Conservation (phyloP, 2,329 filamentous ascomycete species). For the Ophiocordyceps camponoti-floridani region DNA sequence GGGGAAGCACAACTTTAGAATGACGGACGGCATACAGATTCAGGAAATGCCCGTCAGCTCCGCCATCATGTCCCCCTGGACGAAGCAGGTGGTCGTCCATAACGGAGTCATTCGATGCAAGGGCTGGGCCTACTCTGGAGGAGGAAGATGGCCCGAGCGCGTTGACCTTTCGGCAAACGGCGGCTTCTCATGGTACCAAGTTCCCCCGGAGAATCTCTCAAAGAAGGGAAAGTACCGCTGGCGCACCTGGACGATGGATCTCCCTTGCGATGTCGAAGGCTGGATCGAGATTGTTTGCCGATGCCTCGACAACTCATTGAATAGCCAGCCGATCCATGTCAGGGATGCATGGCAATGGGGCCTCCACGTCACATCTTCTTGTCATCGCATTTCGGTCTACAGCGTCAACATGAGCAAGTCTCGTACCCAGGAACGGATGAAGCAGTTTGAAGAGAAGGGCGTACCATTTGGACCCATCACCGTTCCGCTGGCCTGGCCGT, state of each 20-base stretch:
- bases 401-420: slow-evolving; percentile 38
- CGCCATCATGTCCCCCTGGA: slow-evolving; percentile 46
- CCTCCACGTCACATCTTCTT: slow-evolving; percentile 44
- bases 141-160: slow-evolving; percentile 39
- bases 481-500: slow-evolving; percentile 27
- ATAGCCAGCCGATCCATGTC: slow-evolving; percentile 39
- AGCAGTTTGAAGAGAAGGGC: slow-evolving; percentile 28
- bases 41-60: slow-evolving; percentile 55
- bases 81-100: slow-evolving; percentile 43
- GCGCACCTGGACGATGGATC: slow-evolving; percentile 43
- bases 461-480: slow-evolving; percentile 34
- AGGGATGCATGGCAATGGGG: slow-evolving; percentile 46
- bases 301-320: slow-evolving; percentile 44
- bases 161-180: slow-evolving; percentile 48
- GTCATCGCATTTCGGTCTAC: slow-evolving; percentile 42
- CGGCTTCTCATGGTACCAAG: slow-evolving; percentile 45
- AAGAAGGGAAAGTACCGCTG: slow-evolving; percentile 46
- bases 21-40: slow-evolving; percentile 44
- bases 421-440: slow-evolving; percentile 28
- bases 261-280: slow-evolving; percentile 44
- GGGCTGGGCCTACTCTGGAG: slow-evolving; percentile 41
- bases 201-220: slow-evolving; percentile 40
- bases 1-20: slow-evolving; percentile 45
- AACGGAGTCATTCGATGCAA: slow-evolving; percentile 36
- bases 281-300: slow-evolving; percentile 41